Conservation (phyloP, 1,139 yeast species). For the Sugiyamaella xylanicola region DNA sequence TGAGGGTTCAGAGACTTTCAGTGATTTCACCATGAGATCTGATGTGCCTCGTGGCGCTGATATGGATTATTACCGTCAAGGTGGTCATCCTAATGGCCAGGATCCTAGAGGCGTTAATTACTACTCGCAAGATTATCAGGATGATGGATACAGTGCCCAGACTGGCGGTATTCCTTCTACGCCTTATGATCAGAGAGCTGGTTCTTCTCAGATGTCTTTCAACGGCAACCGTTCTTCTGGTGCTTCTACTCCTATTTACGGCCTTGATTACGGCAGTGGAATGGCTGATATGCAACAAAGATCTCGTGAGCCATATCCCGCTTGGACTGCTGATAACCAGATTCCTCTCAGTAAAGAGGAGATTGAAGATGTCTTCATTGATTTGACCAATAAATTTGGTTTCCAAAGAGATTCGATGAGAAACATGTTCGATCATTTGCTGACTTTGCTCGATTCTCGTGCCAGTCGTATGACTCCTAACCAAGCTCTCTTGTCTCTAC, state of each 20-base stretch:
- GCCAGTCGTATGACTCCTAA: slow-evolving; percentile 97
- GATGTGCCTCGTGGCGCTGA: slow-evolving; percentile 45
- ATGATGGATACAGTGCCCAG: slow-evolving; percentile 35
- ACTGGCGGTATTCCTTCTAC: slow-evolving; percentile 21
- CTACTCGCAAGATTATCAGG: slow-evolving; percentile 41
- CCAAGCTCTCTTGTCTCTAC: slow-evolving; percentile 87
- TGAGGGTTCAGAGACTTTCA: slow-evolving; percentile 47
- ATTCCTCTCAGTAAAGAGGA: slow-evolving; percentile 84
- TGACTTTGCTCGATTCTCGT: slow-evolving; percentile 92
- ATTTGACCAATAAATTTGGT: slow-evolving; percentile 87
- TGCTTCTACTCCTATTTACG: slow-evolving; percentile 94
- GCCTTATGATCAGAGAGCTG: slow-evolving; percentile 29
- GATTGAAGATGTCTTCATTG: slow-evolving; percentile 88
- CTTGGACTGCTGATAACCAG: slow-evolving; percentile 93
- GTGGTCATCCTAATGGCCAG: slow-evolving; percentile 28
- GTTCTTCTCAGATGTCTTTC: slow-evolving; percentile 54
- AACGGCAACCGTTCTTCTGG: slow-evolving; percentile 86
- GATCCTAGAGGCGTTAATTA: slow-evolving; percentile 44
- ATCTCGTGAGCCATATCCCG: slow-evolving; percentile 83
- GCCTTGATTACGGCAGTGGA: slow-evolving; percentile 71
- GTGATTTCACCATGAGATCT: slow-evolving; percentile 50
- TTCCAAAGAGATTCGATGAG: slow-evolving; percentile 98
- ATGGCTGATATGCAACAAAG: slow-evolving; percentile 46
- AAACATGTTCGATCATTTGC: slow-evolving; percentile 94
- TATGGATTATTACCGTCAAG: slow-evolving; percentile 45